Evolutionary conservation across 164 flowering plant genomes (phyloP).

Genomic region (Aristolochia californica): DNA sequence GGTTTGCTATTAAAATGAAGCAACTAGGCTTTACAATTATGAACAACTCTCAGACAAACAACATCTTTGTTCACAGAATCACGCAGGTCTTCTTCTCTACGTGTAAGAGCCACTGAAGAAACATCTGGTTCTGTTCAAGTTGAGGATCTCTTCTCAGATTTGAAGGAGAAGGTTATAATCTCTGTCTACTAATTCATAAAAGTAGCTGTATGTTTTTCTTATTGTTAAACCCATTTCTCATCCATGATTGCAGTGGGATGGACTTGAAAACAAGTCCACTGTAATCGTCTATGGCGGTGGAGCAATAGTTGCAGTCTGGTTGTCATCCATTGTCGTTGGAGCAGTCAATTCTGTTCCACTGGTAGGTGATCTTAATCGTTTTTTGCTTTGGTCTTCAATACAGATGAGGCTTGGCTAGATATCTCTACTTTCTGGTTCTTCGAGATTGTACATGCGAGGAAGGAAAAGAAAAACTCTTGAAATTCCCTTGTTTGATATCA

Average conservation of each 20-base stretch:
- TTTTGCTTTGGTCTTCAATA: too few species aligned
- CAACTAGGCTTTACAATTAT: too few species aligned
- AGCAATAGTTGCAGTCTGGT: constrained; percentile 87
- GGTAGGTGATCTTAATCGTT: constrained; percentile 36
- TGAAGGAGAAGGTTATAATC: constrained; percentile 78
- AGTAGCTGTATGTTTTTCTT: neutral
- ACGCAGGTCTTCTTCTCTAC: constrained; percentile 39
- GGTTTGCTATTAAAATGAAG: too few species aligned
- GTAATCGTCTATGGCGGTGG: constrained; percentile 92
- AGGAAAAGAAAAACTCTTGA: too few species aligned
- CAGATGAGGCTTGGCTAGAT: too few species aligned
- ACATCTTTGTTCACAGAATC: constrained; percentile 25
- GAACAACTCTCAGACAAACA: too few species aligned
- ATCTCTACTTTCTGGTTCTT: too few species aligned
- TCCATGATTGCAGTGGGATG: constrained; percentile 65
- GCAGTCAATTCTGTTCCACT: constrained; percentile 90
- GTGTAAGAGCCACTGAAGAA: constrained; percentile 60
- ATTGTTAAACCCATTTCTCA: constrained; percentile 1
- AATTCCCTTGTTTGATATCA: too few species aligned
- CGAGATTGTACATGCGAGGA: too few species aligned
- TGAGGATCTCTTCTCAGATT: constrained; percentile 53
- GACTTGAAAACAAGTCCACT: constrained; percentile 80
- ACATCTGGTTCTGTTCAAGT: constrained; percentile 46
- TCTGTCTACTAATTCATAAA: neutral
- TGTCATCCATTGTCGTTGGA: constrained; percentile 70